Evolutionary conservation across 768 basidiomycete genomes (phyloP), one percentile per base, ranked within the genome.

Genomic region (Lentinula lateritia): DNA sequence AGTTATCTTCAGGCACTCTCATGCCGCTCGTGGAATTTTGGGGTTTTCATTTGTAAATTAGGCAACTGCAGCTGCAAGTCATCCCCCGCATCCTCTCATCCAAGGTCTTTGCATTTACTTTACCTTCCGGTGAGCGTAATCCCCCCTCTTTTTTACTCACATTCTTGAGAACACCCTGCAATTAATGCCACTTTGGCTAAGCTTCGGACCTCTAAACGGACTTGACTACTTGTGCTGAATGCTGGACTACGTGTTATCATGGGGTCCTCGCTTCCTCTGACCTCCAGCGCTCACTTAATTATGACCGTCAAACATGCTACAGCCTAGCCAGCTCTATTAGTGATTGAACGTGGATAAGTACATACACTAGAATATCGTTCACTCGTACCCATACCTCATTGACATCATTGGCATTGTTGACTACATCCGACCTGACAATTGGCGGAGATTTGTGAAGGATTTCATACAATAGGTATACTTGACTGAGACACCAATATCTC

Each of bases 41-140:
- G 74, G 75, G 73, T 73, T 66, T 69, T 72, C 66, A 64, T 65
- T 54, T 62, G 66, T 62, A 52, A 55, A 66, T 64, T 58, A 50
- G 20, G 63, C 62, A 54, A 59, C 5, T 39, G 38, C 6, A 39
- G 38, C 38, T 39, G 38, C 41, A 58, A 58, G 58, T n/a, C 63
- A 69, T 65, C 65, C 69, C 67, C 69, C 70, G 66, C 66, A 68
- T 69, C 57, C 28, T 63, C 59, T 48, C 46, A 41, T 62, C 38
- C 53, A 56, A 48, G 9, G 46, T 55, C 16, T 41, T 28, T 41
- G 39, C 1, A 28, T 28, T 28, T 28, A 9, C 18, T 20, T 16
- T 43, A 56, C 55, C 39, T 12, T 43, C 18, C 39, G 13, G 55
- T 43, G n/a, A 41, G 13, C 55, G 20, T 56, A 56, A 6, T 42